Conservation (phyloP, 2,329 filamentous ascomycete genomes). For the Ophiostoma perfectum region DNA sequence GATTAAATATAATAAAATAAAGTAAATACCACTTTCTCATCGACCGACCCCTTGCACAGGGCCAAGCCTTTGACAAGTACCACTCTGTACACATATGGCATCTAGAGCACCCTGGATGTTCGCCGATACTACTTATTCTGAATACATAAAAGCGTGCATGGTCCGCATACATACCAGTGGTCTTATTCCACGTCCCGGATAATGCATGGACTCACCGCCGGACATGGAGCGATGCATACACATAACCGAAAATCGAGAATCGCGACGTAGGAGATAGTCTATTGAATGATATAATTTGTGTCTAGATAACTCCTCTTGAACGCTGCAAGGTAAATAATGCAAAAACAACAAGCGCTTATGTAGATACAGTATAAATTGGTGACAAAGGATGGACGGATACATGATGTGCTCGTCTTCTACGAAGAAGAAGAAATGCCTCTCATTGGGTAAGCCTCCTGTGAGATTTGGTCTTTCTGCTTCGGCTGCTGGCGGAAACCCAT, state of each 20-base stretch:
- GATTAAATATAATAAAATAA: neutral
- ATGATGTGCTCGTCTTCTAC: too few relatives aligned
- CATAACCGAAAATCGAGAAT: too few relatives aligned
- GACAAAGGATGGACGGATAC: too few relatives aligned
- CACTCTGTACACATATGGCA: neutral
- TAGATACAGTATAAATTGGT: too few relatives aligned
- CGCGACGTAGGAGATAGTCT: too few relatives aligned
- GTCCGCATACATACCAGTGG: neutral
- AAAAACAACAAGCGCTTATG: too few relatives aligned
- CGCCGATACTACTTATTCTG: neutral
- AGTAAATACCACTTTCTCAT: neutral
- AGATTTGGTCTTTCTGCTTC: slow-evolving; percentile 13
- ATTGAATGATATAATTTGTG: too few relatives aligned
- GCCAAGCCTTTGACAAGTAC: neutral
- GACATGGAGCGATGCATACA: neutral
- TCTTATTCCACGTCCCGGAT: too few relatives aligned
- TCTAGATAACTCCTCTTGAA: too few relatives aligned
- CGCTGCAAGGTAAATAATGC: too few relatives aligned
- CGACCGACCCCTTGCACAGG: neutral
- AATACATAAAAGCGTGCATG: neutral
- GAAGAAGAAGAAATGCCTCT: neutral
- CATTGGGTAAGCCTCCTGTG: slow-evolving; percentile 15
- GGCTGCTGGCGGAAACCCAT: slow-evolving; percentile 32
- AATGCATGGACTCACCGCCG: neutral
- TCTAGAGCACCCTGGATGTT: neutral